phyloP scores from a whole-genome alignment of 371 early-diverging fungal species.

The Quaeritorhiza haematococci region DNA sequence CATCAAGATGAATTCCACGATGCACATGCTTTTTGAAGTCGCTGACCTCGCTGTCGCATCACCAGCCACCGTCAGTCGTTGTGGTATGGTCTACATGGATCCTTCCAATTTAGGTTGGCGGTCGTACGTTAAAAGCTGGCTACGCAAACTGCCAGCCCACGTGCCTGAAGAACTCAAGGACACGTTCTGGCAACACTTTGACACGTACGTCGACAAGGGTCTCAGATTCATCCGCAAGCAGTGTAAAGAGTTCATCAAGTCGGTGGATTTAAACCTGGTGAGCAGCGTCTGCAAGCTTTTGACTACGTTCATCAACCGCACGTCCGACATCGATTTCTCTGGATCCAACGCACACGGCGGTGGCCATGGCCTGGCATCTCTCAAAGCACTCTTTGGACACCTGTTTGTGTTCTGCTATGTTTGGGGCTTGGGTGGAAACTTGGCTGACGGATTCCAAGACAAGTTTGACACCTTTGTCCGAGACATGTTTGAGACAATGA shows the following conservation, averaged over 20 bases:
- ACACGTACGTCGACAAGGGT: constrained; percentile 36
- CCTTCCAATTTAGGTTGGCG: constrained; percentile 49
- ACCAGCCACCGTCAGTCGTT: constrained; percentile 55
- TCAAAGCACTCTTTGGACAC: constrained; percentile 34
- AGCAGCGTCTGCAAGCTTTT: constrained; percentile 38
- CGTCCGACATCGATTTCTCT: constrained; percentile 34
- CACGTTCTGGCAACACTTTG: constrained; percentile 23
- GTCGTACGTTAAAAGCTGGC: constrained; percentile 44
- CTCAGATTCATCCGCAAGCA: constrained; percentile 39
- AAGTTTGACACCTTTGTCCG: constrained; percentile 45
- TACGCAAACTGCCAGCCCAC: constrained; percentile 27
- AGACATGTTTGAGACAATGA: constrained; percentile 37
- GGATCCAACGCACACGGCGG: too few species aligned
- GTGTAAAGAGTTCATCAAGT: constrained; percentile 39
- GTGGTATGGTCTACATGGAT: constrained; percentile 63
- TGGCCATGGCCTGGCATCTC: too few species aligned
- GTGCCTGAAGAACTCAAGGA: constrained; percentile 35
- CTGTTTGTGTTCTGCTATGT: constrained; percentile 48
- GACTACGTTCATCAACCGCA: constrained; percentile 31
- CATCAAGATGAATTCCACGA: constrained; percentile 51
- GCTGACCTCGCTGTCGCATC: constrained; percentile 57
- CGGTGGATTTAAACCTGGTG: constrained; percentile 46
- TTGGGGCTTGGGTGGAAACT: constrained; percentile 51
- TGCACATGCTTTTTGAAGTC: constrained; percentile 60
- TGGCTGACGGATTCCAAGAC: constrained; percentile 51